Conservation (phyloP, 441 rosid genomes). For the Brassica balearica region DNA sequence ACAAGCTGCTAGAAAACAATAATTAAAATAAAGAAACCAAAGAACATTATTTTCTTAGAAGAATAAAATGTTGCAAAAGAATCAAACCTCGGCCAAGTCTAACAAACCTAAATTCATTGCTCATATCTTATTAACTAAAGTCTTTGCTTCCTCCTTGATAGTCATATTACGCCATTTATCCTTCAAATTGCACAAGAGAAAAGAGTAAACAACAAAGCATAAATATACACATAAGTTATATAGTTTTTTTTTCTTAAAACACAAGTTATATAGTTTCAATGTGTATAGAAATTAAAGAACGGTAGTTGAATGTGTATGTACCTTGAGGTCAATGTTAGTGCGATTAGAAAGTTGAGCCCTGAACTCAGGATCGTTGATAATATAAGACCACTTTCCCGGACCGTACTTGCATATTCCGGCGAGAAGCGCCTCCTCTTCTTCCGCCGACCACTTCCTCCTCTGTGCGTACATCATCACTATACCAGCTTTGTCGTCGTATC, state of each 20-base stretch:
- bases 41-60: background rate
- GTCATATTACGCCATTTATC: background rate
- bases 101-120: background rate
- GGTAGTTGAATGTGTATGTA: background rate
- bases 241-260: background rate
- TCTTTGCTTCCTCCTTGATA: background rate
- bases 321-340: slow-evolving; percentile 82
- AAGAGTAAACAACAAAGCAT: slow-evolving; percentile 1
- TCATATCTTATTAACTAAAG: background rate
- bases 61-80: background rate
- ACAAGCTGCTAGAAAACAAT: slow-evolving; percentile 1
- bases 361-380: slow-evolving; percentile 67
- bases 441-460: slow-evolving; percentile 74
- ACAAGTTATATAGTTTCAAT: background rate
- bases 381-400: slow-evolving; percentile 76
- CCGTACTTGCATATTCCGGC: slow-evolving; percentile 73
- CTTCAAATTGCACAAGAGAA: background rate
- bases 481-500: slow-evolving; percentile 14
- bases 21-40: background rate
- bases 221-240: background rate
- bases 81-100: background rate
- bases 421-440: slow-evolving; percentile 73
- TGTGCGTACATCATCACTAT: slow-evolving; percentile 48
- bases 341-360: slow-evolving; percentile 58
- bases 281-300: background rate